These are phyloP conservation scores for Irpex lacteus DNA, from an alignment of 1,284 basidiomycete species.

Conservation along the genomic window DNA sequence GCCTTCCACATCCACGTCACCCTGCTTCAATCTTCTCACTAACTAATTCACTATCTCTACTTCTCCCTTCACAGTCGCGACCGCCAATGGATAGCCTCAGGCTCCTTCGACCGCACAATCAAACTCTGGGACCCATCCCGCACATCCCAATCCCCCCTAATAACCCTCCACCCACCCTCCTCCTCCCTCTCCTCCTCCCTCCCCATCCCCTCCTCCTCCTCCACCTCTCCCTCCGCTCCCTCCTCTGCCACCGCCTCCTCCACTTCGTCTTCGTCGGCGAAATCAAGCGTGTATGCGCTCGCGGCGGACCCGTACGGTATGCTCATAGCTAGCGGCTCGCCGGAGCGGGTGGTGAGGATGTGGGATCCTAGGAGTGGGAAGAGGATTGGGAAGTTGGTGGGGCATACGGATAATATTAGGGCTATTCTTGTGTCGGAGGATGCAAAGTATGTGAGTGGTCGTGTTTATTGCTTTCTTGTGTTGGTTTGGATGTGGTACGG, in stretches of 20 bases:
- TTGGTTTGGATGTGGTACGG: no score
- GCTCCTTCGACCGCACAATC: constrained; percentile 91
- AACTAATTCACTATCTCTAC: no score
- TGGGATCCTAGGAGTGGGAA: constrained; percentile 91
- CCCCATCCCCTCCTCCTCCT: no score
- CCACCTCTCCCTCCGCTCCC: no score
- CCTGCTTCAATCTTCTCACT: no score
- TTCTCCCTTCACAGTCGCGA: constrained; percentile 48
- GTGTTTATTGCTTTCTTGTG: no score
- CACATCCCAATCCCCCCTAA: constrained; percentile 42
- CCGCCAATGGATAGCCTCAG: constrained; percentile 87
- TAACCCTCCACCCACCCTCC: constrained; percentile 51
- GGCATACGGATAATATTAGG: constrained; percentile 96
- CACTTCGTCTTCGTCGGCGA: constrained; percentile 49
- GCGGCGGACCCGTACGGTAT: constrained; percentile 79
- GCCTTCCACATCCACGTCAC: no score
- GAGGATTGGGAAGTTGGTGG: constrained; percentile 76
- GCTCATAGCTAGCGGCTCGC: constrained; percentile 85
- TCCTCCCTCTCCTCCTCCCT: no score
- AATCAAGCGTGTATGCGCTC: constrained; percentile 79
- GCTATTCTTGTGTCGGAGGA: constrained; percentile 88
- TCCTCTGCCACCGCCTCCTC: no score
- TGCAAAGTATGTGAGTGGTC: constrained; percentile 72
- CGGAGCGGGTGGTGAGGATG: constrained; percentile 85
- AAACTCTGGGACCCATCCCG: constrained; percentile 88